phyloP scores from a whole-genome alignment of 202 grass and related monocot species.

The Schoenoplectus tabernaemontani region DNA sequence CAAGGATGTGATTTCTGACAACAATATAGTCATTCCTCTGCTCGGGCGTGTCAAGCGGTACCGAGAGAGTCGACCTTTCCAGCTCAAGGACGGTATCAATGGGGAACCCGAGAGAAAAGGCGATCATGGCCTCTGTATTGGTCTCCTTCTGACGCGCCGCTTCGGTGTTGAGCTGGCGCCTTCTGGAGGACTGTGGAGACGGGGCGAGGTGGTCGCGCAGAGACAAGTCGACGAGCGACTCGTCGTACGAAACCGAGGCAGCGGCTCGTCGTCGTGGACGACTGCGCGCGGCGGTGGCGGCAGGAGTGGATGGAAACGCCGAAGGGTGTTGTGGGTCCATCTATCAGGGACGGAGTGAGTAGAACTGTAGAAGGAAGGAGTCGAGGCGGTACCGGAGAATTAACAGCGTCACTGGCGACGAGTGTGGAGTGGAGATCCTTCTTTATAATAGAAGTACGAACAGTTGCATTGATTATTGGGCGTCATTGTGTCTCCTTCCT shows the following conservation, averaged over 20 bases:
- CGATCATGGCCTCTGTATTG: conserved; percentile 86
- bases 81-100: conserved; percentile 56
- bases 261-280: conserved; percentile 43
- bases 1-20: conserved; percentile 88
- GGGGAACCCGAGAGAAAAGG: conserved; percentile 71
- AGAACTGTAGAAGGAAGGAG: no score
- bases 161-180: conserved; percentile 44
- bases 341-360: not conserved
- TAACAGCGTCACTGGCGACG: not conserved
- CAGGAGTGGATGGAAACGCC: conserved; percentile 16
- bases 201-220: conserved; percentile 59
- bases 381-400: not conserved
- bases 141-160: conserved; percentile 72
- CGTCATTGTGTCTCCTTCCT: no score
- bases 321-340: conserved; percentile 1
- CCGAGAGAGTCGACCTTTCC: conserved; percentile 36
- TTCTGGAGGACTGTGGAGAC: conserved; percentile 31
- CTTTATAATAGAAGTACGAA: not conserved
- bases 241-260: conserved; percentile 52
- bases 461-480: not conserved
- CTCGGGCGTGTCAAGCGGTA: conserved; percentile 27
- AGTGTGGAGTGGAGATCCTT: not conserved
- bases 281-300: not conserved
- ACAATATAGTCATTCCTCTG: conserved; percentile 78
- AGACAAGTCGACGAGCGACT: conserved; percentile 47